phyloP scores from a whole-genome alignment of 163 green algal genomes.

The Chlamydomonas reinhardtii region DNA sequence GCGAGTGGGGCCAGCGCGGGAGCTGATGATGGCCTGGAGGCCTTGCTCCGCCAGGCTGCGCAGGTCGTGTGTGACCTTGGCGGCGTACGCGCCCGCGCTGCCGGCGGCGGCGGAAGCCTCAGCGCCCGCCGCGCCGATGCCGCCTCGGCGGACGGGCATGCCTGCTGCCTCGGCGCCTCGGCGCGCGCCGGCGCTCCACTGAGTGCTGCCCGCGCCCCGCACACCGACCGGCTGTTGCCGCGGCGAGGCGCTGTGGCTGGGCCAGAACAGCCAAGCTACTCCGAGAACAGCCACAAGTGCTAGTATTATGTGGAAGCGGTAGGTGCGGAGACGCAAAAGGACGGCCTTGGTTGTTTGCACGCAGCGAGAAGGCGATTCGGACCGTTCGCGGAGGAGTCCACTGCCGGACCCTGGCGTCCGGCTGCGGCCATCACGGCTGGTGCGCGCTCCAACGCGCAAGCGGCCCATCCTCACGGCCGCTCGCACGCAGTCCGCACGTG shows the following conservation, averaged over 20 bases:
- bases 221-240: no score
- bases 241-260: background rate
- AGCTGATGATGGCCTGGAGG: constrained; percentile 4
- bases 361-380: constrained; percentile 27
- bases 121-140: background rate
- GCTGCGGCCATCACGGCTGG: no score
- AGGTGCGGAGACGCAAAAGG: background rate
- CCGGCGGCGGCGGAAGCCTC: background rate
- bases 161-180: no score
- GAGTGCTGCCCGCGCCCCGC: no score
- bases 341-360: background rate
- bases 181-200: no score
- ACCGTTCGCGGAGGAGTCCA: background rate
- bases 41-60: background rate
- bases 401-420: no score
- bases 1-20: background rate
- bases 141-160: no score
- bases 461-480: no score
- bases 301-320: background rate
- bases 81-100: background rate
- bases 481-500: no score
- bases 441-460: no score
- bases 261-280: no score
- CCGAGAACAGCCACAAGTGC: no score
- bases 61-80: background rate